A percentile compares a stretch with the other conserved stretches of the same genome.
Evolutionary conservation across 169 alveolate genomes (phyloP).

Genomic region (Eimeria sp.): DNA sequence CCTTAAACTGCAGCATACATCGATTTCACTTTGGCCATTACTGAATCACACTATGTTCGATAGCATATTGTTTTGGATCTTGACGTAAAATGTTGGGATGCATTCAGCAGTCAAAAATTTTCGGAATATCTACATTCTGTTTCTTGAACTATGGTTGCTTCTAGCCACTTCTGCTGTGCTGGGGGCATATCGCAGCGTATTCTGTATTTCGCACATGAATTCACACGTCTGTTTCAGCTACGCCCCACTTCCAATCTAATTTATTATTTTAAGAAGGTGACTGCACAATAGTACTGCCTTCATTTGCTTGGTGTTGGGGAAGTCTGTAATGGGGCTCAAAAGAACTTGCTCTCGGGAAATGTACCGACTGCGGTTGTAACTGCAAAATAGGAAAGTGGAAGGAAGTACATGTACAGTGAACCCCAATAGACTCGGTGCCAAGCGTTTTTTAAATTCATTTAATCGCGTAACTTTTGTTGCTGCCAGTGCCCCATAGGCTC

Average conservation of each 20-base stretch:
- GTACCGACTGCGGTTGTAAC: neutral
- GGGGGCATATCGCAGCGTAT: neutral
- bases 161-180: neutral
- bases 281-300: slow-evolving; percentile 1
- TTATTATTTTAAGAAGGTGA: neutral
- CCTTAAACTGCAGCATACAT: neutral
- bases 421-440: neutral
- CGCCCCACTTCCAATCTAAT: neutral
- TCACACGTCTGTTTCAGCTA: neutral
- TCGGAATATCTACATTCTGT: neutral
- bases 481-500: neutral
- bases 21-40: neutral
- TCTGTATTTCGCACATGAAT: neutral
- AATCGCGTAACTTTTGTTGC: neutral
- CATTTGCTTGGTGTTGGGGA: neutral
- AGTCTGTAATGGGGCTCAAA: neutral
- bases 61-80: neutral
- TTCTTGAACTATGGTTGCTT: neutral
- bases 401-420: neutral
- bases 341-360: neutral
- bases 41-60: neutral
- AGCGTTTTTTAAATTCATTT: neutral
- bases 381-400: neutral
- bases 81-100: neutral
- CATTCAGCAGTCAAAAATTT: neutral